Conservation (phyloP, 495 filamentous ascomycete species). For the Annulohypoxylon maeteangense region DNA sequence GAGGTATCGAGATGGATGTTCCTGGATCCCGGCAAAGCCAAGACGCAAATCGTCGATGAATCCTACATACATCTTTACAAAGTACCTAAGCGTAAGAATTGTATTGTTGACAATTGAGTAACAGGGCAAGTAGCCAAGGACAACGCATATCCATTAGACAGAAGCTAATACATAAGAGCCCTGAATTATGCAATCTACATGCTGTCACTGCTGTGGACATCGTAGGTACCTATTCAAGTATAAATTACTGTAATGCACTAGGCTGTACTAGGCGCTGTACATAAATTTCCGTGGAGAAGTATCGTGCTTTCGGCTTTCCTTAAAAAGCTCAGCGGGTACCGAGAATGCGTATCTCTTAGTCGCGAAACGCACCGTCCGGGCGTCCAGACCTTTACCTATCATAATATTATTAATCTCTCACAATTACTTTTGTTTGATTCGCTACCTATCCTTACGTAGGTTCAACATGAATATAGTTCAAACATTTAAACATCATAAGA, state of each 20-base stretch:
- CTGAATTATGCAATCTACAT: too few species aligned
- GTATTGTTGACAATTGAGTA: conserved; percentile 20
- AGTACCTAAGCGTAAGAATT: conserved; percentile 18
- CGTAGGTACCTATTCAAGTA: not conserved
- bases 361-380: not conserved
- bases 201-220: too few species aligned
- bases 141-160: too few species aligned
- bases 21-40: conserved; percentile 20
- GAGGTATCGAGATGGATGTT: conserved; percentile 5
- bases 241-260: conserved; percentile 7
- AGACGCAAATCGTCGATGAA: conserved; percentile 28
- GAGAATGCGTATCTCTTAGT: conserved; percentile 7
- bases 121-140: conserved; percentile 18
- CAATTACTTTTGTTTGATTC: conserved; percentile 13
- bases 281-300: not conserved
- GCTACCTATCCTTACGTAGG: not conserved
- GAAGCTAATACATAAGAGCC: too few species aligned
- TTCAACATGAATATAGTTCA: not conserved
- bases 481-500: too few species aligned
- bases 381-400: not conserved
- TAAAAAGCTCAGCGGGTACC: conserved; percentile 3
- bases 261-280: not conserved
- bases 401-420: not conserved
- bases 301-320: conserved; percentile 12
- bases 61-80: not conserved